Conservation (phyloP, 2,329 filamentous ascomycete genomes). For the Aureobasidium leucospermi region DNA sequence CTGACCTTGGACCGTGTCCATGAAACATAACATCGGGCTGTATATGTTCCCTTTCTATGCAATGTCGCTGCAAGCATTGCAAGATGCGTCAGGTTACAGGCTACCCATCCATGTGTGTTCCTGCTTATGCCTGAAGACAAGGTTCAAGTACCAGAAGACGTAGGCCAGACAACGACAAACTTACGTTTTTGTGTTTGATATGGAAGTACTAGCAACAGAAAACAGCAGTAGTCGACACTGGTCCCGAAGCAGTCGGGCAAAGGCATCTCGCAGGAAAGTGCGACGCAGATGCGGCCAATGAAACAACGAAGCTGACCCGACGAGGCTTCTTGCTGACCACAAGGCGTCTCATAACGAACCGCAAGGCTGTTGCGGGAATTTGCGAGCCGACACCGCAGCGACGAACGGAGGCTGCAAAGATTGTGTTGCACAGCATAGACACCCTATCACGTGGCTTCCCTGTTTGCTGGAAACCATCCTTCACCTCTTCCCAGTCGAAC, state of each 20-base stretch:
- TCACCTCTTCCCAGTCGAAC: not conserved
- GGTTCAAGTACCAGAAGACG: not conserved
- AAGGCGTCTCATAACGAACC: not conserved
- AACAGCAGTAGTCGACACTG: not conserved
- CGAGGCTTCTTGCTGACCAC: conserved; percentile 8
- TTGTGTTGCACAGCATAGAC: conserved; percentile 5
- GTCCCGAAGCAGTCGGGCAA: not conserved
- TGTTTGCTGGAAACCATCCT: conserved; percentile 8
- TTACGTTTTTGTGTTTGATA: not conserved
- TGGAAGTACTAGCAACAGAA: not conserved
- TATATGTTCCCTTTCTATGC: not conserved
- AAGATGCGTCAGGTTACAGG: no score
- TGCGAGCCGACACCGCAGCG: not conserved
- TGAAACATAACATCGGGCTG: not conserved
- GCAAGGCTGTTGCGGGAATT: not conserved
- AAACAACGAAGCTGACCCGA: not conserved
- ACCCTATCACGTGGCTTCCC: not conserved
- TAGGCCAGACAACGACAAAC: no score
- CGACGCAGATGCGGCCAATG: not conserved
- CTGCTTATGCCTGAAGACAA: not conserved
- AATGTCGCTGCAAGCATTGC: not conserved
- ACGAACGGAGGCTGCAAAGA: not conserved
- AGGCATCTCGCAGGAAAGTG: not conserved
- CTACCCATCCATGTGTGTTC: not conserved
- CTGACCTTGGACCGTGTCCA: not conserved